phyloP scores from a whole-genome alignment of 345 rosid species.

The Ricinus communis region DNA sequence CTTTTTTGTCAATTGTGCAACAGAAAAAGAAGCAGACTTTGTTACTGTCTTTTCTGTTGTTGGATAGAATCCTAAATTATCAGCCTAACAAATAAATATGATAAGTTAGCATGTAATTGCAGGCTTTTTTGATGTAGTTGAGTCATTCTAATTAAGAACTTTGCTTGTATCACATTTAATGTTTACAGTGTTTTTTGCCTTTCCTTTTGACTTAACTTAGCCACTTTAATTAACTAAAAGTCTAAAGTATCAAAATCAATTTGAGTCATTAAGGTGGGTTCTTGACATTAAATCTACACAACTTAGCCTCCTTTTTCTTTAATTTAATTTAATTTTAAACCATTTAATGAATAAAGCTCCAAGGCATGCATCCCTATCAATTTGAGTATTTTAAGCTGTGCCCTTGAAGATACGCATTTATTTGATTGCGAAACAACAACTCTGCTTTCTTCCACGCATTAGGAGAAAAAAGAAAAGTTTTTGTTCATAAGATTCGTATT shows the following conservation, averaged over 20 bases:
- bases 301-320: neutral
- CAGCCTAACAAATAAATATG: neutral
- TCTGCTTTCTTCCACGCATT: neutral
- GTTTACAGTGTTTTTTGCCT: neutral
- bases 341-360: neutral
- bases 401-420: neutral
- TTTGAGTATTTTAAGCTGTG: neutral
- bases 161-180: constrained; percentile 1
- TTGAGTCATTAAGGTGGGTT: neutral
- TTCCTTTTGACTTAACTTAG: neutral
- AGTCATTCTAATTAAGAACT: neutral
- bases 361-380: neutral
- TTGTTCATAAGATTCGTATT: neutral
- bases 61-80: neutral
- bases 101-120: neutral
- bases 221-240: neutral
- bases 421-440: neutral
- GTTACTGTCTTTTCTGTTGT: neutral
- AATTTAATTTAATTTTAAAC: neutral
- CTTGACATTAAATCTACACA: neutral
- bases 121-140: neutral
- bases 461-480: neutral
- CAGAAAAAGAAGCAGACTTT: neutral
- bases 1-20: neutral
- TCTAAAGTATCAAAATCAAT: neutral